These are phyloP conservation scores for Aurantiochytrium sp. DNA, from an alignment of 108 stramenopile genomes.

Conservation along the genomic window DNA sequence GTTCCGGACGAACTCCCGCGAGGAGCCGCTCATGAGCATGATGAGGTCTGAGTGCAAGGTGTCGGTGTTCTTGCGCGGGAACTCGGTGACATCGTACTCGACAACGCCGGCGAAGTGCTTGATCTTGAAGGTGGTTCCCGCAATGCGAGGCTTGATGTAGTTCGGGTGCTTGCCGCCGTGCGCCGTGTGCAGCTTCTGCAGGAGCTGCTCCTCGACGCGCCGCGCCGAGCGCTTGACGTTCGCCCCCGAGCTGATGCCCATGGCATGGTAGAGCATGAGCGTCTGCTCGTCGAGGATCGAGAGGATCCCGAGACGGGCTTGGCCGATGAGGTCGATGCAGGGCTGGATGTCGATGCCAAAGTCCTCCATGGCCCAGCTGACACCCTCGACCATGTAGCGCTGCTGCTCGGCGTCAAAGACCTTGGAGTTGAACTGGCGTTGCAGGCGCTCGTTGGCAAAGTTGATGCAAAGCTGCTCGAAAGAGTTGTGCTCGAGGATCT, in stretches of 20 bases:
- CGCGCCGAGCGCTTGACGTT: background rate
- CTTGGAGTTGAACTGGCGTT: slow-evolving; percentile 58
- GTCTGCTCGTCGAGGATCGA: slow-evolving; percentile 49
- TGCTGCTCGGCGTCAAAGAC: slow-evolving; percentile 59
- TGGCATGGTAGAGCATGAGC: slow-evolving; percentile 25
- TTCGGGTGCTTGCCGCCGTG: background rate
- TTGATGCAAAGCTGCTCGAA: slow-evolving; percentile 55
- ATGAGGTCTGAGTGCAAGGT: slow-evolving; percentile 49
- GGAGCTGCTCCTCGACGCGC: background rate
- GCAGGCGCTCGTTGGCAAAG: slow-evolving; percentile 58
- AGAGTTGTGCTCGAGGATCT: slow-evolving; percentile 37
- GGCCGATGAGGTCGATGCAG: slow-evolving; percentile 54
- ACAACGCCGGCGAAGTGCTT: slow-evolving; percentile 64
- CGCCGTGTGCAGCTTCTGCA: background rate
- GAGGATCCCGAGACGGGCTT: slow-evolving; percentile 41
- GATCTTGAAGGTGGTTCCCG: slow-evolving; percentile 48
- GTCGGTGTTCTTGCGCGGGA: slow-evolving; percentile 65
- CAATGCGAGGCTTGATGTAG: slow-evolving; percentile 32
- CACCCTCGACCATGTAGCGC: slow-evolving; percentile 55
- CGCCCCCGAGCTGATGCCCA: background rate
- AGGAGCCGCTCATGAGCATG: slow-evolving; percentile 44
- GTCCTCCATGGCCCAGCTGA: slow-evolving; percentile 48
- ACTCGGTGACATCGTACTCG: slow-evolving; percentile 48
- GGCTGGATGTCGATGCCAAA: slow-evolving; percentile 58
- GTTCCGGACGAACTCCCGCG: background rate